Evolutionary conservation across 1,284 basidiomycete species (phyloP).

Genomic region (Leccinum pallidistipes): DNA sequence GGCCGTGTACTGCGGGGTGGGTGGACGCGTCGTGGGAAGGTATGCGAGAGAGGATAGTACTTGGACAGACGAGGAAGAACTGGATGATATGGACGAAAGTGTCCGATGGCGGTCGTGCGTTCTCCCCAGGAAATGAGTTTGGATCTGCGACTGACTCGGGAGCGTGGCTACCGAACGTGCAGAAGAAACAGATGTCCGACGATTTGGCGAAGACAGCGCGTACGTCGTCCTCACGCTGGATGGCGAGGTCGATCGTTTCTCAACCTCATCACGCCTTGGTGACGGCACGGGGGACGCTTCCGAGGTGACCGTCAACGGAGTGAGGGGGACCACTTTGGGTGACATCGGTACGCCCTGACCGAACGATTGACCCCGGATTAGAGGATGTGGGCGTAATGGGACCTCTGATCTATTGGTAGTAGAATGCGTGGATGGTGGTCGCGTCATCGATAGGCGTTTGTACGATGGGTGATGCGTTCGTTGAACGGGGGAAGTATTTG

Average conservation of each 20-base stretch:
- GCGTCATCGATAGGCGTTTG: constrained; percentile 43
- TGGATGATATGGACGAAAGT: constrained; percentile 61
- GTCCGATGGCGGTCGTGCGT: constrained; percentile 61
- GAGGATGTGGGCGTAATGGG: constrained; percentile 64
- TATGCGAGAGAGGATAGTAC: constrained; percentile 64
- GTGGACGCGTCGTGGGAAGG: constrained; percentile 52
- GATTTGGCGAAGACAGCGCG: constrained; percentile 29
- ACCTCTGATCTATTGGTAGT: constrained; percentile 40
- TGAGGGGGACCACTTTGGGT: constrained; percentile 54
- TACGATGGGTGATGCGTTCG: constrained; percentile 31
- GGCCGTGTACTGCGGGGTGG: constrained; percentile 50
- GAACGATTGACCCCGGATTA: constrained; percentile 70
- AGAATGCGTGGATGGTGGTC: constrained; percentile 65
- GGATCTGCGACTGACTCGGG: constrained; percentile 38
- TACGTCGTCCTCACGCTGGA: constrained; percentile 39
- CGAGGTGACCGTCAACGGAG: constrained; percentile 61
- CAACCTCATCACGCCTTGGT: constrained; percentile 31
- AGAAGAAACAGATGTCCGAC: constrained; percentile 68
- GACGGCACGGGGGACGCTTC: constrained; percentile 48
- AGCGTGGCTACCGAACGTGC: constrained; percentile 61
- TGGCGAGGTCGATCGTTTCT: constrained; percentile 36
- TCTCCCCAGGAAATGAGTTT: constrained; percentile 33
- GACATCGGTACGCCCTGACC: constrained; percentile 40
- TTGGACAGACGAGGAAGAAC: constrained; percentile 55
- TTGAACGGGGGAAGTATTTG: constrained; percentile 43